A percentile compares a stretch with the other conserved stretches of the same genome.
phyloP scores from a whole-genome alignment of 345 rosid genomes.

The Euphorbia lathyris region DNA sequence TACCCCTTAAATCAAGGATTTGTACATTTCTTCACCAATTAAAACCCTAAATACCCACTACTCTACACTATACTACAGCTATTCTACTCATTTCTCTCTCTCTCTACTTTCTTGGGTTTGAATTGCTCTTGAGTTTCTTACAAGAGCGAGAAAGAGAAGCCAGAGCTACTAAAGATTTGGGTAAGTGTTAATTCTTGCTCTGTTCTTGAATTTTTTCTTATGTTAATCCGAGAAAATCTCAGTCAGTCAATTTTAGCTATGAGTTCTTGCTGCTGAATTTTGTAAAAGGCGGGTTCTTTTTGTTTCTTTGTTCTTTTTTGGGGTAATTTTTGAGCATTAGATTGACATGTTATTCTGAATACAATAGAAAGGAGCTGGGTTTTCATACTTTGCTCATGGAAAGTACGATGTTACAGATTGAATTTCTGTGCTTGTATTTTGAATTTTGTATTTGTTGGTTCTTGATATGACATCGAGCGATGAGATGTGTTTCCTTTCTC shows the following conservation, averaged over 20 bases:
- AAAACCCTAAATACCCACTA: neutral
- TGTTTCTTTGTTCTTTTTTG: neutral
- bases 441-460: neutral
- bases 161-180: neutral
- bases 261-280: neutral
- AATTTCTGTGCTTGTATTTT: neutral
- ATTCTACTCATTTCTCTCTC: neutral
- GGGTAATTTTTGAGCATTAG: neutral
- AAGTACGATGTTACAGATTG: neutral
- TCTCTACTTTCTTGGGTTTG: neutral
- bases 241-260: neutral
- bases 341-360: neutral
- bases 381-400: neutral
- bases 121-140: neutral
- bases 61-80: neutral
- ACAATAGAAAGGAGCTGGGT: neutral
- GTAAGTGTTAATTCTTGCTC: neutral
- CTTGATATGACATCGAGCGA: neutral
- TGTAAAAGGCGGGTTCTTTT: neutral
- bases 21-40: neutral
- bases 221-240: neutral
- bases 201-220: neutral
- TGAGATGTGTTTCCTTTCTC: neutral
- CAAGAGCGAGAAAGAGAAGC: neutral
- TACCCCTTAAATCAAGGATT: neutral